Base-by-base conservation (phyloP, 2,329 filamentous ascomycete species). In the Conoideocrella luteorostrata region DNA sequence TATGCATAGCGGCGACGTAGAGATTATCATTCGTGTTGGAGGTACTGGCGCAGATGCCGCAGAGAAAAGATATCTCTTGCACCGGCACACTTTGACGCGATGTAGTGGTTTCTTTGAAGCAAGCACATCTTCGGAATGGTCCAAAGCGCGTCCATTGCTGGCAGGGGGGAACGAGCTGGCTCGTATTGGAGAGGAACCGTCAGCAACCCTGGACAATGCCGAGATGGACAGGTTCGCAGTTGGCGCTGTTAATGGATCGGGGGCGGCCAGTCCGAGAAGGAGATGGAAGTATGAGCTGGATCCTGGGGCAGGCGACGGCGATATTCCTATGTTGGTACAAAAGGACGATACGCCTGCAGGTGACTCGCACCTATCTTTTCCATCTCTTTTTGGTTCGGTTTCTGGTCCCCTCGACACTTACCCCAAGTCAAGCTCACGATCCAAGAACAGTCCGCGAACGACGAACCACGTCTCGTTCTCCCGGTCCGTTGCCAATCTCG, bases 71-170 rank as follows among this genome's bases (percentile, higher is more conserved):
- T 97, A 96, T 61, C 74, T 96, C 37, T 74, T 97, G 45, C 91
- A 97, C 67, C 77, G 83, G 47, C 77, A 96, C 57, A 95, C 91
- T 32, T 70, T 97, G 52, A 83, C 86, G 24, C 86, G 94, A 64
- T 95, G 86, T 58, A 95, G 89, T 5, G 89, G 88, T 13, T 96
- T 95, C 70, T 97, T 97, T 61, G 88, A 95, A 64, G 85, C 86
- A 20, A 87, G 82, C 59, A 89, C 84, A 35, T 88, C 81, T 56
- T 81, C 84, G 45, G 83, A 90, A 60, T 94, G 88, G 87, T 63
- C 64, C 23, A 66, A 58, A 44, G 52, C 54, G 9, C 56, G 50
- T 9, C 56, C 53, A 45, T 60, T 51, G 39, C 54, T 57, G 13
- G 48, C 55, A 1, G 52, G 52, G 7, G 63, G 63, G 4, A 63